Evolutionary conservation across 192 early-diverging fungal genomes (phyloP).

Genomic region (Backusella australiensis): DNA sequence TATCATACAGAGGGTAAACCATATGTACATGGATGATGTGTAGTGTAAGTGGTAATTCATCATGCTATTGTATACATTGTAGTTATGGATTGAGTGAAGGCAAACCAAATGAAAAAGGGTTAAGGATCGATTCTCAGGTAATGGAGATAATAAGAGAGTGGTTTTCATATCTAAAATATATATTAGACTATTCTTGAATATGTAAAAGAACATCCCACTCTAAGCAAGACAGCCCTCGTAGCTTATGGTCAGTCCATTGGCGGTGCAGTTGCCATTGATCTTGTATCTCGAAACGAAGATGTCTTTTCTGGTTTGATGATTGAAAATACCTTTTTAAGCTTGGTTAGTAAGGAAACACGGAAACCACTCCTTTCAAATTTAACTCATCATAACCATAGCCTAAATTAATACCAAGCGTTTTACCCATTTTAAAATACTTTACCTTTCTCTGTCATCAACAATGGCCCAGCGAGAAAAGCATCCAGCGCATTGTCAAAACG

Average conservation of each 20-base stretch:
- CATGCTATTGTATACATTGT: neutral
- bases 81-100: conserved; percentile 91
- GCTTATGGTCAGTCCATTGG: conserved; percentile 96
- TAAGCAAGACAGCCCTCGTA: conserved; percentile 76
- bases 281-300: conserved; percentile 76
- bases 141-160: neutral
- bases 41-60: no score
- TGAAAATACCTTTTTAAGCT: conserved; percentile 92
- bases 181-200: conserved; percentile 79
- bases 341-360: conserved; percentile 48
- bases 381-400: conserved; percentile 45
- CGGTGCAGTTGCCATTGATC: conserved; percentile 91
- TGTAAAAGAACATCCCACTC: conserved; percentile 69
- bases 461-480: conserved; percentile 79
- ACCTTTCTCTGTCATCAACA: conserved; percentile 85
- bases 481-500: conserved; percentile 59
- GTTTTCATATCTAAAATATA: no score
- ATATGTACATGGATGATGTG: no score
- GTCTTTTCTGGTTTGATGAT: conserved; percentile 80
- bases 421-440: conserved; percentile 73
- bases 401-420: conserved; percentile 81
- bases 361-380: neutral
- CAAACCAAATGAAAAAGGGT: conserved; percentile 78
- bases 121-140: conserved; percentile 85
- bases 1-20: conserved; percentile 92